These are phyloP conservation scores for Diutina catenulata DNA, from an alignment of 1,139 yeast species.

Conservation along the genomic window DNA sequence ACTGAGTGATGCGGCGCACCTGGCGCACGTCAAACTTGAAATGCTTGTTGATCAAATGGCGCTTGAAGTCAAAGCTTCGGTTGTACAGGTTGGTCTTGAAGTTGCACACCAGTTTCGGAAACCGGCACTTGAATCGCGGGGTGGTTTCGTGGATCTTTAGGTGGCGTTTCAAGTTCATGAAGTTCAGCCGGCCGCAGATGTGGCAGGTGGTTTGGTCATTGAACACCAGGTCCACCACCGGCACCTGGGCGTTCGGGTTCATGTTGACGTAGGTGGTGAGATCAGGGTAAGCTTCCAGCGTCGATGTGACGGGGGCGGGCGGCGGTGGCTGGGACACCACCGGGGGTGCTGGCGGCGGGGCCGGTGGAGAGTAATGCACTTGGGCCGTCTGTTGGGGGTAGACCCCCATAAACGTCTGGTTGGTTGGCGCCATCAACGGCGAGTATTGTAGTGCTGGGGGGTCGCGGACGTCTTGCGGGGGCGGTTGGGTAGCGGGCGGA, in stretches of 20 bases:
- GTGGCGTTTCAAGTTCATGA: neutral
- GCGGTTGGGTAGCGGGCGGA: neutral
- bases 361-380: no score
- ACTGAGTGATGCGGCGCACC: neutral
- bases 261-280: constrained; percentile 1
- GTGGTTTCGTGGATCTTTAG: neutral
- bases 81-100: constrained; percentile 1
- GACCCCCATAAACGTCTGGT: no score
- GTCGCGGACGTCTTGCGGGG: no score
- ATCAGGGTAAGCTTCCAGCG: constrained; percentile 3
- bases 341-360: neutral
- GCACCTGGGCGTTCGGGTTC: constrained; percentile 1
- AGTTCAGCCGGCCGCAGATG: neutral
- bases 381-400: no score
- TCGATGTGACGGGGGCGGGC: neutral
- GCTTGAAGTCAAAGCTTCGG: constrained; percentile 4
- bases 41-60: constrained; percentile 4
- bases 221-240: constrained; percentile 2
- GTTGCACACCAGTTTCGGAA: constrained; percentile 3
- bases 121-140: neutral
- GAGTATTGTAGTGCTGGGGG: no score
- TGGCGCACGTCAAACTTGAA: constrained; percentile 1
- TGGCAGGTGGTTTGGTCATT: constrained; percentile 2
- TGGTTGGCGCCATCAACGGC: no score
- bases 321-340: neutral